Evolutionary conservation across 768 basidiomycete species (phyloP).

Genomic region (Auricularia cornea): DNA sequence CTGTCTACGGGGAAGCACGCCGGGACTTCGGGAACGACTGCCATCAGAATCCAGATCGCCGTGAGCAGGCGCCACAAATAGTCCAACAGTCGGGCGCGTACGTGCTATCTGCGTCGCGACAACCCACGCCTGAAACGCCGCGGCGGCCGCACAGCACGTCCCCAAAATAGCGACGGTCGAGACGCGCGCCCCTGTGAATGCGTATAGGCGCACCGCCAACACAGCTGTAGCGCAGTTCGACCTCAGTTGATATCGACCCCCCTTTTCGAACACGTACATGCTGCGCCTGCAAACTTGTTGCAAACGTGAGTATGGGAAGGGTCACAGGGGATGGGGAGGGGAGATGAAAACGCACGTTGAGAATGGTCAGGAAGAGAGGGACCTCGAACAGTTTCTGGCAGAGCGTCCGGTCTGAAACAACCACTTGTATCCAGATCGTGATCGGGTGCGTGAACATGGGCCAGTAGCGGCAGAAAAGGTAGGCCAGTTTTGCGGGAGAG

Average conservation of each 20-base stretch:
- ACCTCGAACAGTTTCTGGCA: background rate
- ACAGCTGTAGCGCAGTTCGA: too few relatives aligned
- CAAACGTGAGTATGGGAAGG: too few relatives aligned
- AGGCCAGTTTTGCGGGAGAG: background rate
- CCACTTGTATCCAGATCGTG: background rate
- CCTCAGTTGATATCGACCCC: too few relatives aligned
- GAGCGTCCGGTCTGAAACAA: background rate
- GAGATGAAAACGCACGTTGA: background rate
- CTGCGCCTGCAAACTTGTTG: too few relatives aligned
- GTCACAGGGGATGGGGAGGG: background rate
- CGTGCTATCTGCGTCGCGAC: too few relatives aligned
- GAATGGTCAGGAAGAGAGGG: background rate
- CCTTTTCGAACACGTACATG: too few relatives aligned
- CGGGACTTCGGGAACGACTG: too few relatives aligned
- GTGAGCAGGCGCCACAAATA: too few relatives aligned
- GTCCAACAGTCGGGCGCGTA: too few relatives aligned
- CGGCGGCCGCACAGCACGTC: background rate
- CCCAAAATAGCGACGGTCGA: background rate
- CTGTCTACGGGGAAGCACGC: too few relatives aligned
- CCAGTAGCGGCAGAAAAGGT: background rate
- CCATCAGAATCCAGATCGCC: too few relatives aligned
- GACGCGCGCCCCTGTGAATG: background rate
- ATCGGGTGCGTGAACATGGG: background rate
- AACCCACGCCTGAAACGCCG: background rate
- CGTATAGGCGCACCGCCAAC: background rate